Base-by-base conservation (phyloP, 1,284 basidiomycete genomes). In the Leccinum variabile region DNA sequence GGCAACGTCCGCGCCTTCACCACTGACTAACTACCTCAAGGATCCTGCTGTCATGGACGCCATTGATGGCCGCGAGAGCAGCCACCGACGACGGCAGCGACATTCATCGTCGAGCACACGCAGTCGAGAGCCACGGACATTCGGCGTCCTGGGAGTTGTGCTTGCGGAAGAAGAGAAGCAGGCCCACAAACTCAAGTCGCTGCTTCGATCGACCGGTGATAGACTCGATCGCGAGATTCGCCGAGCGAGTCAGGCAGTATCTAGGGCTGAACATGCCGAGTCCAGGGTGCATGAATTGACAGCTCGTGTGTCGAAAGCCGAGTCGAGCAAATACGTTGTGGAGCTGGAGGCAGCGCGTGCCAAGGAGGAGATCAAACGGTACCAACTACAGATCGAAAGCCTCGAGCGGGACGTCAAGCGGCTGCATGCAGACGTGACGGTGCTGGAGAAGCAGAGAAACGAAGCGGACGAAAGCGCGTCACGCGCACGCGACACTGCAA, bases 121-220 rank as follows among this genome's bases (percentile, higher is more conserved):
- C 5, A 65, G 69, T 55, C 68, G 65, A 41, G 72, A 65, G 33
- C 67, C 70, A 41, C 65, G 68, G 44, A 54, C 68, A 0, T 61
- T 68, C 3, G 59, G 73, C 11, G 59, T 75, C 30, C 64, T 74
- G 33, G 72, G 72, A 1, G 54, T 82, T 37, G 78, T 84, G 46
- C 79, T 88, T 33, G 81, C 82, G n/a, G 86, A 88, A 64, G 85
- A 87, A 70, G 85, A 88, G 70, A 81, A 82, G 58, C 84, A 87
- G 67, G 79, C 80, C 33, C 79, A 80, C 63, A 81, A 82, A 62
- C 79, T 89, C 64, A 88, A 86, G 70, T 78, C 79, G 39, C 70
- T 86, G 37, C 78, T 89, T 30, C 79, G 81, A 59, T 76, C 75
- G 56, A 81, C 85, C 5, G 80, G 79, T 39, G 84, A 86, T 57